Evolutionary conservation across 345 rosid species (phyloP), one percentile per base, ranked within the genome.

Genomic region (Clausena lansium): DNA sequence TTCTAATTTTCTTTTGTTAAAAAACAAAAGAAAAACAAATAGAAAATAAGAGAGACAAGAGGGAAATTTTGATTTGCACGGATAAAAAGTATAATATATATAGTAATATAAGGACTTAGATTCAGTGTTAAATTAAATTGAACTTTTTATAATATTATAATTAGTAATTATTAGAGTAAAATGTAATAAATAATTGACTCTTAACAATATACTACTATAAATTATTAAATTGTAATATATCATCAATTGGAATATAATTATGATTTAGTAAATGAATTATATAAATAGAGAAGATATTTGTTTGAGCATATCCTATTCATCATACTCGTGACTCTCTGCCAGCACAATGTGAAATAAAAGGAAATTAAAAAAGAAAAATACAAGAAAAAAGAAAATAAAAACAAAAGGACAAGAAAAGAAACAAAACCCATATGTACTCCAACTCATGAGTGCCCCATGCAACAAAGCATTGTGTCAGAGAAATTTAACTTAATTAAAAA

Each of bases 401-500:
- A 81, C 86, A 80, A 80, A 70, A 65, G 28, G 84, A 85, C 85
- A 83, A 76, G 81, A 75, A 78, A 80, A 66, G 69, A 76, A 83
- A 83, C 82, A 81, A 82, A 75, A 79, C 73, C 84, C 81, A 71
- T 76, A 24, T 57, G 81, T 78, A 79, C 73, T 63, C 79, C 84
- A 78, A 67, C 77, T 82, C 84, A 74, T 63, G 73, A 62, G 82
- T 81, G 77, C 75, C 86, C 82, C 85, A 83, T 83, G 85, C 80
- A 78, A 82, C 84, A 76, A 78, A 84, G 85, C 80, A 90, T 59
- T 78, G 76, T 87, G 91, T 80, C 90, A 84, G 88, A 76, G 60
- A 86, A 78, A 80, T 25, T n/a, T 13, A 24, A 25, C 25, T 45
- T 36, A 61, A 73, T 20, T 38, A 38, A 0, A 0, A 17, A n/a